These are phyloP conservation scores for Eragrostis tef DNA, from an alignment of 202 grass and related monocot species.

Conservation along the genomic window DNA sequence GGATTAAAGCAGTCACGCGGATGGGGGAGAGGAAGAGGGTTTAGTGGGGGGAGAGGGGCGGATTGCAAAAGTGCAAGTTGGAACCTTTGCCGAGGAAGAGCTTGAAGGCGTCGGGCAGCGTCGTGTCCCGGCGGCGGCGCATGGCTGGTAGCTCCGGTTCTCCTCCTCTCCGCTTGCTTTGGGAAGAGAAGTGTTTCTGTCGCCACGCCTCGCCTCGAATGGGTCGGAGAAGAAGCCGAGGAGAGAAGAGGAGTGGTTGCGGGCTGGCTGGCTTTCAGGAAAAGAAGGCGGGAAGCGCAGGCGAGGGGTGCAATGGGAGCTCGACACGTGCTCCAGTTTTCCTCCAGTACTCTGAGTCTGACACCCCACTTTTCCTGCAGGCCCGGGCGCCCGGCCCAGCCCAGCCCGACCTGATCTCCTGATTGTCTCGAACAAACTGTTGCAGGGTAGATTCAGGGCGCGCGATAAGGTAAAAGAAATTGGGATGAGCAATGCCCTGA, in stretches of 20 bases:
- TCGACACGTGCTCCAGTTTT: conserved; percentile 3
- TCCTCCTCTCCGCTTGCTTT: background rate
- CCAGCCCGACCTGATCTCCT: too few species aligned
- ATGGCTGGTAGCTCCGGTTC: conserved; percentile 13
- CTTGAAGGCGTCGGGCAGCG: background rate
- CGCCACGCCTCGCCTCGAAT: background rate
- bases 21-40: background rate
- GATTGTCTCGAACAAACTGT: too few species aligned
- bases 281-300: background rate
- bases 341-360: too few species aligned
- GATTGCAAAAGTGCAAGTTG: background rate
- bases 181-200: background rate
- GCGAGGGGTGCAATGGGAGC: background rate
- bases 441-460: too few species aligned
- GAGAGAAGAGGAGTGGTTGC: background rate
- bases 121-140: background rate
- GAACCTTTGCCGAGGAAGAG: conserved; percentile 42
- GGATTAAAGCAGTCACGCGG: background rate
- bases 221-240: background rate
- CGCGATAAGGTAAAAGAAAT: too few species aligned
- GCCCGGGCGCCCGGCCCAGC: too few species aligned
- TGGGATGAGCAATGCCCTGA: too few species aligned
- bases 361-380: too few species aligned
- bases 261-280: background rate
- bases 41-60: background rate